Evolutionary conservation across 768 basidiomycete species (phyloP), one percentile per base, ranked within the genome.

Genomic region (Heimioporus sp.): DNA sequence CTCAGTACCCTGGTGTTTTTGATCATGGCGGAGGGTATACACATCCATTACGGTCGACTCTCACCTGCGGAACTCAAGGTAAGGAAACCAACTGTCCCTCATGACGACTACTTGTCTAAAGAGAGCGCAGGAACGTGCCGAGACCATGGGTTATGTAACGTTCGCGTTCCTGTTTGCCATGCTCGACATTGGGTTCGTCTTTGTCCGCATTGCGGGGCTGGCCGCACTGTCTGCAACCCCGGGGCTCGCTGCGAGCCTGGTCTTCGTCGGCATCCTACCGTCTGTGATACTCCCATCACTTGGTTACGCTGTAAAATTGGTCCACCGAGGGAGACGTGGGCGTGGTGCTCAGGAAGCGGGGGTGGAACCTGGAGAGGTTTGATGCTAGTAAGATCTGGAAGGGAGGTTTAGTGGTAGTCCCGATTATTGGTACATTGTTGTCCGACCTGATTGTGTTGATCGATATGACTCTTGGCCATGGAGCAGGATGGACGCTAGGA

Each of bases 41-140:
- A 46, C 20, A 20, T 64, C 1, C 48, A 45, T 10, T 59, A 66
- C 24, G 53, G 50, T 48, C 48, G 59, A 45, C 59, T 66, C 43
- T 43, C 65, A 35, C 43, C 62, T 32, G 24, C 30, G 0, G 46
- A 64, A 24, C 45, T 64, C 1, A 64, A 64, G 62, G 65, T 64
- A 38, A 35, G 7, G 6, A 13, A 7, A 4, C 35, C 12, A 35
- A 35, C 12, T 16, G 13, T 16, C 35, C 6, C 7, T 28, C 24
- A 28, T 28, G 24, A 28, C 24, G 24, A 35, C 4, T 6, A 35
- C 35, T 13, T 3, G 35, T 35, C 12, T 35, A 4, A 28, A 28
- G 24, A 6, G 7, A 28, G 24, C 19, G 2, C 20, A 62, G 61
- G 54, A 55, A 41, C 38, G 37, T 17, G 52, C 19, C 11, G 46